Evolutionary conservation across 345 rosid genomes (phyloP).

Genomic region (Populus euphratica): DNA sequence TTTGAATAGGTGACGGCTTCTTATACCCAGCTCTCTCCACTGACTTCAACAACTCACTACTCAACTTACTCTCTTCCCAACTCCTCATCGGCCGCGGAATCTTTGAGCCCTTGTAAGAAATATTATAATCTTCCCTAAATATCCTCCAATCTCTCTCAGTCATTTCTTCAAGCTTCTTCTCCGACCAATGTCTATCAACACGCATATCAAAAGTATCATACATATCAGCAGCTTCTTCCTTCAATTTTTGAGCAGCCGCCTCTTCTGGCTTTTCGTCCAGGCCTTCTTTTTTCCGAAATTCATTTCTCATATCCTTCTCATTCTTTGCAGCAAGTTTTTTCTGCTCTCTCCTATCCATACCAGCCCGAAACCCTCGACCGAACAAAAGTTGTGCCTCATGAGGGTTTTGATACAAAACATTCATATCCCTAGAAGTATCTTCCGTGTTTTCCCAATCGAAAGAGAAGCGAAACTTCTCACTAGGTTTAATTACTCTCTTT

Average conservation of each 20-base stretch:
- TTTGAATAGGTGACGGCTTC: conserved; percentile 85
- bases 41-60: conserved; percentile 64
- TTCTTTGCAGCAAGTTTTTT: conserved; percentile 87
- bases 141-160: conserved; percentile 96
- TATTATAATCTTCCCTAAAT: conserved; percentile 84
- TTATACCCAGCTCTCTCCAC: conserved; percentile 88
- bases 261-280: conserved; percentile 85
- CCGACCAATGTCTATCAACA: conserved; percentile 88
- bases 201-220: conserved; percentile 94
- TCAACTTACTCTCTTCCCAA: conserved; percentile 85
- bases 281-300: conserved; percentile 78
- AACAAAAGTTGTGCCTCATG: conserved; percentile 91
- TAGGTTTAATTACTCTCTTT: conserved; percentile 86
- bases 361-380: conserved; percentile 91
- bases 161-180: conserved; percentile 90
- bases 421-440: conserved; percentile 89
- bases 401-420: conserved; percentile 78
- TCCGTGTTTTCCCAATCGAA: conserved; percentile 96
- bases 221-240: conserved; percentile 77
- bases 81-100: conserved; percentile 91
- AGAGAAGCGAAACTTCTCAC: conserved; percentile 89
- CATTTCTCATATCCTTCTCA: conserved; percentile 85
- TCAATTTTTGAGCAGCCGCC: conserved; percentile 65
- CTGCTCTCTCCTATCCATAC: conserved; percentile 96
- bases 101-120: conserved; percentile 89